These are phyloP conservation scores for Malus asiatica DNA, from an alignment of 306 rosid genomes.

Conservation along the genomic window DNA sequence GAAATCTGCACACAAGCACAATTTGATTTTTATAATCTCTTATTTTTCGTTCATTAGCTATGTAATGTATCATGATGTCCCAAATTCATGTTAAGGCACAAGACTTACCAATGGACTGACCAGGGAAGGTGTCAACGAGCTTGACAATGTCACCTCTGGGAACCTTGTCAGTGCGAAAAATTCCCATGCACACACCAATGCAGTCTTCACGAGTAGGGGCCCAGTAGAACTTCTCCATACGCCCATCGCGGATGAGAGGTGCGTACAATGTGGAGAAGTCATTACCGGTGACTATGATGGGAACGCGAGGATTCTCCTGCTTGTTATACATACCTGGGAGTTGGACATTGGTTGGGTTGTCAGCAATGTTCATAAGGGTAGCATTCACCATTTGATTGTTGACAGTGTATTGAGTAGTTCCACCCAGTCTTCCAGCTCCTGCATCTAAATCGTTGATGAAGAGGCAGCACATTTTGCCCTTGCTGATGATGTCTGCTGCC, in stretches of 20 bases:
- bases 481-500: slow-evolving; percentile 62
- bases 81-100: not conserved
- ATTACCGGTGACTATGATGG: slow-evolving; percentile 59
- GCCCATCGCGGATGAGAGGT: slow-evolving; percentile 78
- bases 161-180: slow-evolving; percentile 39
- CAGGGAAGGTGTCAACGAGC: slow-evolving; percentile 67
- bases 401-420: slow-evolving; percentile 72
- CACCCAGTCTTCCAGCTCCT: slow-evolving; percentile 72
- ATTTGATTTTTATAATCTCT: not conserved
- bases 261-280: slow-evolving; percentile 77
- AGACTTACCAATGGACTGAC: slow-evolving; percentile 63
- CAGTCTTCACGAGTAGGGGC: slow-evolving; percentile 68
- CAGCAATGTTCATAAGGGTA: slow-evolving; percentile 79
- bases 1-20: slow-evolving; percentile 37
- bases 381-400: slow-evolving; percentile 85
- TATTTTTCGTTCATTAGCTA: not conserved
- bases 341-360: slow-evolving; percentile 66
- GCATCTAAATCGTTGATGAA: slow-evolving; percentile 80
- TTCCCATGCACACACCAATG: slow-evolving; percentile 66
- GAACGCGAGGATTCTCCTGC: slow-evolving; percentile 67
- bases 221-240: slow-evolving; percentile 84
- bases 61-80: not conserved
- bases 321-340: slow-evolving; percentile 81
- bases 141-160: slow-evolving; percentile 41
- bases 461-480: slow-evolving; percentile 78